phyloP scores from a whole-genome alignment of 371 early-diverging fungal species.

The Mucor irregularis region DNA sequence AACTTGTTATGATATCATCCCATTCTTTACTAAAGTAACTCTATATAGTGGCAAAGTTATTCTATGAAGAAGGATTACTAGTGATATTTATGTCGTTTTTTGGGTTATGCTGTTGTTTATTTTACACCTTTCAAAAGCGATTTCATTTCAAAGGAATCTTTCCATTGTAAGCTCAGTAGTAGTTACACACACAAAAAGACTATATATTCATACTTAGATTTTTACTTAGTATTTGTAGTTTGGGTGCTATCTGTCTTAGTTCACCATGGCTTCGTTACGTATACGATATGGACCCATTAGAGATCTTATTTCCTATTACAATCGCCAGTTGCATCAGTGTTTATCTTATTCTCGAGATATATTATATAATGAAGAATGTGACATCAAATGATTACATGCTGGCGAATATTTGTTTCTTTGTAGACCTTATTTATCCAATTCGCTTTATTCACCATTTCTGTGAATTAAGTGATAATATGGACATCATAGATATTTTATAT shows the following conservation, averaged over 20 bases:
- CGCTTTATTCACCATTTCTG: slow-evolving; percentile 53
- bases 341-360: slow-evolving; percentile 43
- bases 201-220: too few relatives aligned
- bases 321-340: slow-evolving; percentile 29
- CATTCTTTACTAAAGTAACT: background rate
- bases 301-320: slow-evolving; percentile 39
- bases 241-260: slow-evolving; percentile 18
- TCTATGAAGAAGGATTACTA: slow-evolving; percentile 18
- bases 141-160: slow-evolving; percentile 22
- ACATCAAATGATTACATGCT: slow-evolving; percentile 43
- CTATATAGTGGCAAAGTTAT: slow-evolving; percentile 20
- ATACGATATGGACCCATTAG: slow-evolving; percentile 25
- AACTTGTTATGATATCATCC: too few relatives aligned
- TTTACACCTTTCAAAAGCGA: slow-evolving; percentile 21
- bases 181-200: too few relatives aligned
- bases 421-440: slow-evolving; percentile 48
- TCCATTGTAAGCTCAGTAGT: slow-evolving; percentile 37
- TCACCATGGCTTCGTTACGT: slow-evolving; percentile 17
- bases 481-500: slow-evolving; percentile 26
- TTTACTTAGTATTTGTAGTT: slow-evolving; percentile 20
- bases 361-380: slow-evolving; percentile 40
- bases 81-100: slow-evolving; percentile 20
- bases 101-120: slow-evolving; percentile 12
- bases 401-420: slow-evolving; percentile 44
- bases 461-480: slow-evolving; percentile 44